These are phyloP conservation scores for Prosopis cineraria DNA, from an alignment of 306 rosid species.

Conservation along the genomic window DNA sequence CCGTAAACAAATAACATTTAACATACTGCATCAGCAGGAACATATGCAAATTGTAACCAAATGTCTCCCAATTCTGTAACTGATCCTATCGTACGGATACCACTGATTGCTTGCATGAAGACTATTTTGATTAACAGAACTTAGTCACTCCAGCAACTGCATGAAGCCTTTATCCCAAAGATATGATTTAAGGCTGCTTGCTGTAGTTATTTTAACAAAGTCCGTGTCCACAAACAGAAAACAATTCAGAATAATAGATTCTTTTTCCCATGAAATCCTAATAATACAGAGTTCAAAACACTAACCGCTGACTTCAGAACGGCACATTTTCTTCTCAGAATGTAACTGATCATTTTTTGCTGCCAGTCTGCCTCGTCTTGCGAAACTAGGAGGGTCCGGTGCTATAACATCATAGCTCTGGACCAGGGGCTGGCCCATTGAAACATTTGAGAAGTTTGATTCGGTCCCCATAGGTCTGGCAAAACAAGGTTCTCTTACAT, in stretches of 20 bases:
- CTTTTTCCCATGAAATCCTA: background rate
- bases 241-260: background rate
- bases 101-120: background rate
- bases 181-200: background rate
- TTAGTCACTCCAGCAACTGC: background rate
- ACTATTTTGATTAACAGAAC: background rate
- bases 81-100: background rate
- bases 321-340: slow-evolving; percentile 33
- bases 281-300: slow-evolving; percentile 10
- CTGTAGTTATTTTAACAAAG: background rate
- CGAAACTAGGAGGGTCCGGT: slow-evolving; percentile 58
- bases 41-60: too few species aligned
- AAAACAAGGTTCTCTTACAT: slow-evolving; percentile 57
- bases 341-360: slow-evolving; percentile 29
- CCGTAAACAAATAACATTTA: too few species aligned
- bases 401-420: slow-evolving; percentile 36
- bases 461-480: slow-evolving; percentile 49
- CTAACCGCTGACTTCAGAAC: slow-evolving; percentile 50
- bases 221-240: background rate
- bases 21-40: too few species aligned
- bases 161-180: background rate
- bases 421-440: slow-evolving; percentile 37
- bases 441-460: slow-evolving; percentile 27
- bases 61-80: too few species aligned
- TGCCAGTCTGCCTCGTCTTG: slow-evolving; percentile 46